Percentiles rank a stretch among this genome's conserved stretches.
phyloP scores from a whole-genome alignment of 1,139 yeast species.

The Zygoascus sp. region DNA sequence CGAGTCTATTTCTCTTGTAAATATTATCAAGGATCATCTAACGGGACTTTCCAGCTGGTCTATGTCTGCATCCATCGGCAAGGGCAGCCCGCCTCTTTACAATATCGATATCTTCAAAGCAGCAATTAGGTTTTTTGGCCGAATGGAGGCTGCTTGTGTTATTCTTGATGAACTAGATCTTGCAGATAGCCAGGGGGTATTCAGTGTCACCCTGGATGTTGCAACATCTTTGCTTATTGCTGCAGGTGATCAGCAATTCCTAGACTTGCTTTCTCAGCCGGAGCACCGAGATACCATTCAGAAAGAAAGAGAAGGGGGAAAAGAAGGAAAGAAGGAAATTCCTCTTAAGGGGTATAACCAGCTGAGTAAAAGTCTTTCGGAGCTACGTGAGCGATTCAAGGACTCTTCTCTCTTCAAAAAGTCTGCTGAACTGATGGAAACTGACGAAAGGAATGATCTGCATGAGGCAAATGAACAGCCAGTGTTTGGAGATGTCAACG shows the following conservation, averaged over 20 bases:
- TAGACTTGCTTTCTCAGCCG: neutral
- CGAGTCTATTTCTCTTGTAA: slow-evolving; percentile 12
- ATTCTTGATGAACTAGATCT: slow-evolving; percentile 28
- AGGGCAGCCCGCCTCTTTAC: slow-evolving; percentile 29
- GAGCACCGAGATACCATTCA: neutral
- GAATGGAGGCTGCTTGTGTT: slow-evolving; percentile 40
- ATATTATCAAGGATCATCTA: slow-evolving; percentile 26
- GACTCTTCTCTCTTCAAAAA: slow-evolving; percentile 1
- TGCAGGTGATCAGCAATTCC: neutral
- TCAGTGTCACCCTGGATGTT: slow-evolving; percentile 24
- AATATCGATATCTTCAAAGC: slow-evolving; percentile 52
- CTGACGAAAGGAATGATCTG: neutral
- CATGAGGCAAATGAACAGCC: neutral
- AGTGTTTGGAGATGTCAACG: neutral
- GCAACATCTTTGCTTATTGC: slow-evolving; percentile 16
- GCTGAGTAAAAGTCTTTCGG: slow-evolving; percentile 5
- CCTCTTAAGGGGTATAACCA: slow-evolving; percentile 3
- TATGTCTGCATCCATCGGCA: slow-evolving; percentile 23
- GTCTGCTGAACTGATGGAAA: neutral
- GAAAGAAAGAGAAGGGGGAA: neutral
- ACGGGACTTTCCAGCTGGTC: slow-evolving; percentile 27
- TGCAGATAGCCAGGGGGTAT: slow-evolving; percentile 27
- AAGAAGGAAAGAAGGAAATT: neutral
- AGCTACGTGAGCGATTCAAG: slow-evolving; percentile 5
- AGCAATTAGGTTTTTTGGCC: slow-evolving; percentile 49